These are phyloP conservation scores for Fraxinus excelsior DNA, from an alignment of 257 asterid species.

Conservation along the genomic window DNA sequence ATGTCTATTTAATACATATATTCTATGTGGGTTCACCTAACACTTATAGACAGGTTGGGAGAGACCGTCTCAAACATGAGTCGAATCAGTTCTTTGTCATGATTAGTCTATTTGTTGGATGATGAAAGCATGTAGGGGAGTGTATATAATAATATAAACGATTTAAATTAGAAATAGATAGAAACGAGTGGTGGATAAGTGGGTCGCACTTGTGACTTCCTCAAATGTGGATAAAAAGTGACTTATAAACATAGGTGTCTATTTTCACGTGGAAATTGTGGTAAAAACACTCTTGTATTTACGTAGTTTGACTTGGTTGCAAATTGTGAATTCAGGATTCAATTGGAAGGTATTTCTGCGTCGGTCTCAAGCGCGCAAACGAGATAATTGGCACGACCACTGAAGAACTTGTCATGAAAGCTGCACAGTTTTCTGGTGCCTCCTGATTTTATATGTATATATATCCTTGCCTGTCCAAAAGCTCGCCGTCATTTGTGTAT, in stretches of 20 bases:
- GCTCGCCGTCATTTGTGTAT: too few relatives aligned
- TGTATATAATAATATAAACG: too few relatives aligned
- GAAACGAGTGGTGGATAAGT: too few relatives aligned
- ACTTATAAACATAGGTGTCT: not conserved
- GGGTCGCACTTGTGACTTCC: too few relatives aligned
- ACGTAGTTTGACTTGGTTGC: not conserved
- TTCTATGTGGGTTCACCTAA: too few relatives aligned
- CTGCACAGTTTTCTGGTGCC: slow-evolving; percentile 54
- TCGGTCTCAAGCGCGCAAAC: slow-evolving; percentile 90
- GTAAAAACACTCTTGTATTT: not conserved
- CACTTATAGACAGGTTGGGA: not conserved
- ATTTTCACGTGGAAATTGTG: not conserved
- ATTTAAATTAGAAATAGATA: too few relatives aligned
- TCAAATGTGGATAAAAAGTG: too few relatives aligned
- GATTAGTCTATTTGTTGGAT: not conserved
- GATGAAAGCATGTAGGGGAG: too few relatives aligned
- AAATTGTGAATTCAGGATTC: slow-evolving; percentile 52
- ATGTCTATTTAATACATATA: not conserved
- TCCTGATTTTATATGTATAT: slow-evolving; percentile 10
- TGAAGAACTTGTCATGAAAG: slow-evolving; percentile 91
- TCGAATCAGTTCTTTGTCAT: not conserved
- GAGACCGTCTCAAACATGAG: not conserved
- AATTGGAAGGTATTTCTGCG: slow-evolving; percentile 79
- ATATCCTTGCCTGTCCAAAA: too few relatives aligned
- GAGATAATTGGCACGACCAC: slow-evolving; percentile 96